Evolutionary conservation across 345 rosid genomes (phyloP), one percentile per base, ranked within the genome.

Genomic region (Brassica cretica): DNA sequence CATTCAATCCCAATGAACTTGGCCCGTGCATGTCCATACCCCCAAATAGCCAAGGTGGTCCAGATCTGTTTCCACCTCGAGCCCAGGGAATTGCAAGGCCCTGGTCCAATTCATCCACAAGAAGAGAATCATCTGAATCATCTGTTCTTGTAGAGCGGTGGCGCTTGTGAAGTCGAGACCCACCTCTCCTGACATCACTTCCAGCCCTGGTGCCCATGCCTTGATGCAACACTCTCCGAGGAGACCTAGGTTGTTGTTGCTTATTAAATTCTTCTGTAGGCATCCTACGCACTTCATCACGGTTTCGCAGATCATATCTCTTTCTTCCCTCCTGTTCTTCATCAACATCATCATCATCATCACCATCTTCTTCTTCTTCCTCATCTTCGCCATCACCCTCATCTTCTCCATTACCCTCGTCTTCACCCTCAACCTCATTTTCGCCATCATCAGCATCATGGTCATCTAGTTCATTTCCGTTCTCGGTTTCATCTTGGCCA

Each of bases 61-160:
- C 99, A 73, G 98, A 87, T 87, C 89, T 85, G 87, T 88, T 90
- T 78, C 96, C 97, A 83, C 97, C 92, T 78, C 98, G 86, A 62
- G 88, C 92, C 99, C 99, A 96, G 71, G 97, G 96, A 79, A 89
- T 87, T 61, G 90, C 89, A 81, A 92, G 99, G 62, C 98, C 99
- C 80, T 96, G 99, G 84, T 96, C 98, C 73, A 93, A 82, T 86
- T 96, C 99, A 87, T 96, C 99, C 82, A 96, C 99, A 68, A 96
- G 98, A 82, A 96, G 99, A 65, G 99, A 96, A 88, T 96, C 99
- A 84, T 96, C 99, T 75, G 99, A 96, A 80, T 96, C 99, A 68
- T 93, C 99, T 74, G 86, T 88, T 85, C 98, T 88, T 49, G 90
- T 67, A 16, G 80, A 76, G 70, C 91, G 93, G 77, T 93, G 98